phyloP scores from a whole-genome alignment of 352 stramenopile species.

The Nothophytophthora sp. region DNA sequence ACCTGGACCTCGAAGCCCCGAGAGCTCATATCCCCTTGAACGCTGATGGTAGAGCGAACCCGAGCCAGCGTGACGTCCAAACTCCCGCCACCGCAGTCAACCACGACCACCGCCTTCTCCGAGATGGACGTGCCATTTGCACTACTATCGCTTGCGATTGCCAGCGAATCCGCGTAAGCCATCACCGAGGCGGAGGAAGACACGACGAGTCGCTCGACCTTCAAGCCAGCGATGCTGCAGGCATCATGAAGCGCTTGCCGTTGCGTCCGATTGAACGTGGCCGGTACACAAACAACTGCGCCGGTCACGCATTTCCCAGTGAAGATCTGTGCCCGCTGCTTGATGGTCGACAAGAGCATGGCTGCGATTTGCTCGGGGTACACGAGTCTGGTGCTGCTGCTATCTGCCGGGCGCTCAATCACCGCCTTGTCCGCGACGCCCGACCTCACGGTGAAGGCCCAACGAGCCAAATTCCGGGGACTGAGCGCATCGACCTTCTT shows the following conservation, averaged over 20 bases:
- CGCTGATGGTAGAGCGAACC: neutral
- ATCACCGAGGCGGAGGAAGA: conserved; percentile 41
- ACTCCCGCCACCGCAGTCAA: conserved; percentile 37
- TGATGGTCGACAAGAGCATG: conserved; percentile 38
- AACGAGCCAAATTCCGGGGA: conserved; percentile 20
- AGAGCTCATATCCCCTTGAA: conserved; percentile 10
- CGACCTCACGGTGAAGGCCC: conserved; percentile 32
- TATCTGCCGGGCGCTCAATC: conserved; percentile 17
- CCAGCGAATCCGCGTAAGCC: conserved; percentile 5
- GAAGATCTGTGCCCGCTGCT: conserved; percentile 30
- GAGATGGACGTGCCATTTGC: neutral
- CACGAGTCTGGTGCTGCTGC: conserved; percentile 6
- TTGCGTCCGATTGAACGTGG: conserved; percentile 46
- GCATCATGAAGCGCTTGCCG: conserved; percentile 40
- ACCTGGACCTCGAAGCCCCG: conserved; percentile 21
- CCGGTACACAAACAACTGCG: conserved; percentile 32
- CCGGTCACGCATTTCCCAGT: conserved; percentile 12
- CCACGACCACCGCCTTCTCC: conserved; percentile 32
- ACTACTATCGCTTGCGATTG: conserved; percentile 5
- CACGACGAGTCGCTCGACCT: conserved; percentile 23
- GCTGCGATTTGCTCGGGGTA: conserved; percentile 51
- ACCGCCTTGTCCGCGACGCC: conserved; percentile 33
- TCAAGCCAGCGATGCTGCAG: conserved; percentile 36
- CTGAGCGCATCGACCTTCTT: conserved; percentile 18
- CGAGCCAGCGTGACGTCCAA: conserved; percentile 28